Evolutionary conservation across 1,284 basidiomycete species (phyloP), one percentile per base, ranked within the genome.

Genomic region (Ceratobasidium sp.): DNA sequence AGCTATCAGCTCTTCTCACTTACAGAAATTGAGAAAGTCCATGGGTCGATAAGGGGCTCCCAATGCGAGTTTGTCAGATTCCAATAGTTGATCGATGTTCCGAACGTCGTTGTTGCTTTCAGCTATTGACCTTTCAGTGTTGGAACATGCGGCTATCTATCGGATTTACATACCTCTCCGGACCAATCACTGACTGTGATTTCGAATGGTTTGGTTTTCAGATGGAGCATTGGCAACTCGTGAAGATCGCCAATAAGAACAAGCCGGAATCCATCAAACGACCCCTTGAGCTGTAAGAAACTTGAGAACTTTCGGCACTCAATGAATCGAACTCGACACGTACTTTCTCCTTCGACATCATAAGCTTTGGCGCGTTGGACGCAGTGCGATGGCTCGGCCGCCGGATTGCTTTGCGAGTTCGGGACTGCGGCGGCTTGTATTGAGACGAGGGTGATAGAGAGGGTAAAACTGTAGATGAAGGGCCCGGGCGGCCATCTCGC

Each of bases 1-100:
- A 59, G 25, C 53, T 56, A 21, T 14, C 3, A 42, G 14, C 23
- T 23, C 6, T 12, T 23, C n/a, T 5, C n/a, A 79, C 85, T 74
- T 78, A 94, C 93, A 72, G 85, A 85, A 60, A 94, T 80, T 36
- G 90, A 88, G 77, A 98, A 92, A 28, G 87, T 91, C 96, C 97
- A 99, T 0, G 97, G 97, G 79, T 99, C 97, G 77, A 98, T 93
- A 64, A 99, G 82, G n/a, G 98, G 97, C 81, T 99, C 97, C 94
- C 97, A 99, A 79, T 99, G 95, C 59, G 97, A 99, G 79, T 98
- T 96, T 33, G 92, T 91, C 70, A 99, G 82, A 81, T 99, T 99
- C 92, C 95, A 99, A 79, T 97, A 99, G 76, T 91, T 95, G 79
- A 98, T 91, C 70, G 91, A 88, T 2, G 88, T 89, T 21, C 89